A percentile compares a stretch with the other conserved stretches of the same genome.
Conservation (phyloP, 306 rosid species). For the Rosa chinensis region DNA sequence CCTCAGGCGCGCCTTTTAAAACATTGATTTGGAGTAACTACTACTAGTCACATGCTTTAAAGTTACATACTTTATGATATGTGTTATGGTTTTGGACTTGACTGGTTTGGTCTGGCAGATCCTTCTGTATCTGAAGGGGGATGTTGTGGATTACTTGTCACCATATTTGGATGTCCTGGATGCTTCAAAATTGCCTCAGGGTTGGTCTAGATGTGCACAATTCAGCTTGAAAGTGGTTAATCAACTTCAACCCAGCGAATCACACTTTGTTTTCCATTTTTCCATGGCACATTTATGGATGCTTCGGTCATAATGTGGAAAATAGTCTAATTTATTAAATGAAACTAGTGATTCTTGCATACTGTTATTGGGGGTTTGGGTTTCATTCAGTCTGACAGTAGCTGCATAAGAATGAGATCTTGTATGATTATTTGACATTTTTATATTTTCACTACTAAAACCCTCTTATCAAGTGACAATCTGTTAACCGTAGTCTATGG, state of each 20-base stretch:
- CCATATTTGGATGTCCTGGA: background rate
- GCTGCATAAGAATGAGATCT: background rate
- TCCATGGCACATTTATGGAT: background rate
- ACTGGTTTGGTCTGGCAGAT: background rate
- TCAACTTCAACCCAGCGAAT: background rate
- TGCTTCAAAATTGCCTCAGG: background rate
- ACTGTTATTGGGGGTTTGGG: background rate
- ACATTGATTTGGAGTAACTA: background rate
- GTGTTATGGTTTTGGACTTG: background rate
- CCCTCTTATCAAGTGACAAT: background rate
- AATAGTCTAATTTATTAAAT: background rate
- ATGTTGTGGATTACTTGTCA: conserved; percentile 3
- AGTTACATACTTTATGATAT: background rate
- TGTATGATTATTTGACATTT: background rate
- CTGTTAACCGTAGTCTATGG: background rate
- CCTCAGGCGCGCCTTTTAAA: too few species aligned
- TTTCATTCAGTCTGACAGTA: background rate
- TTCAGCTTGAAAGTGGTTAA: background rate
- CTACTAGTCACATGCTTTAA: background rate
- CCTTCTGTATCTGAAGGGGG: background rate
- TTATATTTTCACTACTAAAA: too few species aligned
- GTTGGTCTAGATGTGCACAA: background rate
- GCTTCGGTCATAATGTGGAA: too few species aligned
- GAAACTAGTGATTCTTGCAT: background rate
- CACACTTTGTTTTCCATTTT: background rate